A percentile compares a stretch with the other conserved stretches of the same genome.
Conservation (phyloP, 2,329 filamentous ascomycete genomes). For the Simplicillium aogashimaense region DNA sequence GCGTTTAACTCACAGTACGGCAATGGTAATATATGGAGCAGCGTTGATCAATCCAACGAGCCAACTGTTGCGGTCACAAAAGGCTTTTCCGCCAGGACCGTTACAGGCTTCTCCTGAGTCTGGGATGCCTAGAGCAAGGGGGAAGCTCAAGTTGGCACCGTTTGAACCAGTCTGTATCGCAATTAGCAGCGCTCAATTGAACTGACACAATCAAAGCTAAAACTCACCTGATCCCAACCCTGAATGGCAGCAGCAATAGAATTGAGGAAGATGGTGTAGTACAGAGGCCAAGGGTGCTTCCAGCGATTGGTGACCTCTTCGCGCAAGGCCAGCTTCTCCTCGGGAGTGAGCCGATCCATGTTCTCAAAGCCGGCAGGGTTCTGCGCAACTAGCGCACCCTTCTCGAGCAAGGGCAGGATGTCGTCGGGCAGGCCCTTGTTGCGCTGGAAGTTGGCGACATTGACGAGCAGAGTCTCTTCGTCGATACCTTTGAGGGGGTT, state of each 20-base stretch:
- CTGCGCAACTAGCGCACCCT: conserved; percentile 19
- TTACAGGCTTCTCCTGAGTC: conserved; percentile 20
- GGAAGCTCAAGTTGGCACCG: conserved; percentile 37
- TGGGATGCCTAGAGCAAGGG: conserved; percentile 30
- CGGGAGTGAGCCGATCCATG: conserved; percentile 32
- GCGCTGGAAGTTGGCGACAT: conserved; percentile 43
- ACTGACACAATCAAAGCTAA: neutral
- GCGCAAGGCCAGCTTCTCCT: conserved; percentile 28
- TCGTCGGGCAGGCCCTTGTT: conserved; percentile 35
- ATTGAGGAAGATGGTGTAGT: conserved; percentile 39
- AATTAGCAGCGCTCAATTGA: conserved; percentile 3
- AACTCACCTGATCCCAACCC: conserved; percentile 28
- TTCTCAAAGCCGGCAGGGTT: conserved; percentile 35
- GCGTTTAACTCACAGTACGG: conserved; percentile 25
- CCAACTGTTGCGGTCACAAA: conserved; percentile 41
- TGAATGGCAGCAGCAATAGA: conserved; percentile 45
- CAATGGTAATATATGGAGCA: conserved; percentile 31
- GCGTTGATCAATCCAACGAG: conserved; percentile 51
- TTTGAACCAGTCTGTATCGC: conserved; percentile 35
- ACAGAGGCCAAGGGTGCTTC: conserved; percentile 36
- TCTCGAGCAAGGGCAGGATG: conserved; percentile 25
- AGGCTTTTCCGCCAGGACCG: conserved; percentile 24
- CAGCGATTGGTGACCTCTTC: conserved; percentile 38
- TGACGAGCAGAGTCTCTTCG: conserved; percentile 37
- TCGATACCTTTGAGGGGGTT: conserved; percentile 44